A percentile compares a stretch with the other conserved stretches of the same genome.
Conservation (phyloP, 164 flowering plant species). For the Buxus sempervirens region DNA sequence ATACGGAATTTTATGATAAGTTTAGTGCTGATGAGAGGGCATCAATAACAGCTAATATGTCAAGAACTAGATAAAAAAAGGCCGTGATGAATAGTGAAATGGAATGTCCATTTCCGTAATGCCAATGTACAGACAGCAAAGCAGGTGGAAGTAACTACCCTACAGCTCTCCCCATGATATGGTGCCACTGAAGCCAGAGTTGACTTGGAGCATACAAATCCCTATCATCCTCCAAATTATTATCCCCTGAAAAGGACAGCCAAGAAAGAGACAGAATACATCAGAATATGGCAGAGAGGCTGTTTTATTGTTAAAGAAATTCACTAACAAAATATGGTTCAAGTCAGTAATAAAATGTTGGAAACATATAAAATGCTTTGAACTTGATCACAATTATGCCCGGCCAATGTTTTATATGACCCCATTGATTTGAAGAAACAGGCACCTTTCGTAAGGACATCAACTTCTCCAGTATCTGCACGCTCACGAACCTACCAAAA, state of each 20-base stretch:
- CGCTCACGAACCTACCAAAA: constrained; percentile 63
- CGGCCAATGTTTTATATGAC: background rate
- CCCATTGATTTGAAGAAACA: background rate
- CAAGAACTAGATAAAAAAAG: too few relatives aligned
- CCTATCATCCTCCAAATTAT: constrained; percentile 52
- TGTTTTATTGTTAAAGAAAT: background rate
- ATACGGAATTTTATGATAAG: background rate
- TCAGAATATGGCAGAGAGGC: background rate
- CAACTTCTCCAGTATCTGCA: constrained; percentile 55
- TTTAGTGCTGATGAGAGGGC: background rate
- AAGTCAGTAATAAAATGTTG: background rate
- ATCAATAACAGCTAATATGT: background rate
- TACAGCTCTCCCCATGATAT: constrained; percentile 72
- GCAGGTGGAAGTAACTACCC: constrained; percentile 38
- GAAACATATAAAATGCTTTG: background rate
- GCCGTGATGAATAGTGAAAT: too few relatives aligned
- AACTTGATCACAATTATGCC: background rate
- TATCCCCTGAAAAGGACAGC: constrained; percentile 42
- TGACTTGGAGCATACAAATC: constrained; percentile 57
- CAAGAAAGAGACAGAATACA: background rate
- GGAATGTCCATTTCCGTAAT: background rate
- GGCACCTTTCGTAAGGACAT: constrained; percentile 71
- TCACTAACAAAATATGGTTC: background rate
- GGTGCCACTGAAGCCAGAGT: constrained; percentile 58
- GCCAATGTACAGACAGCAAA: background rate